These are phyloP conservation scores for Miscanthus lutarioriparius DNA, from an alignment of 176 grass and related monocot species.

Conservation along the genomic window DNA sequence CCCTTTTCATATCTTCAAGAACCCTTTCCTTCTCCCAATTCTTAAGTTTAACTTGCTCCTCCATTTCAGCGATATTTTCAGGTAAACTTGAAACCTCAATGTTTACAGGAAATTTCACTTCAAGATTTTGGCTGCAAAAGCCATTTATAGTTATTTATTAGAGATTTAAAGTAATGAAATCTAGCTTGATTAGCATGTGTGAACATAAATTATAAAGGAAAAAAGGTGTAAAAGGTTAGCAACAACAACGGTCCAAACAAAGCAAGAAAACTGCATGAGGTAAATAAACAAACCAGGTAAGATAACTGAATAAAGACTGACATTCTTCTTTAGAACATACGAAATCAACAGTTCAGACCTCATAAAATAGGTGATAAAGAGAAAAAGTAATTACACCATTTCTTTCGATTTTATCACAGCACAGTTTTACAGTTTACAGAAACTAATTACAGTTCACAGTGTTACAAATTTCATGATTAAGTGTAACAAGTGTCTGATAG, in stretches of 20 bases:
- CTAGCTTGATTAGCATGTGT: not conserved
- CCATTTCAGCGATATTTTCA: constrained; percentile 54
- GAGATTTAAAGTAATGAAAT: not conserved
- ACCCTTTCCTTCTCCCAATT: constrained; percentile 79
- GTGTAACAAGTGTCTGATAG: not conserved
- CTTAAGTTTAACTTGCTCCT: constrained; percentile 65
- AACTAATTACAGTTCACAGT: not conserved
- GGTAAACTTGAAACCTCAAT: constrained; percentile 47
- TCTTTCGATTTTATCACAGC: not conserved
- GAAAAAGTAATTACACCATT: not conserved
- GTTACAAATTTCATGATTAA: not conserved
- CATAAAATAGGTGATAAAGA: constrained; percentile 11
- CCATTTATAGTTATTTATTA: constrained; percentile 6
- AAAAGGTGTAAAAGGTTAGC: not conserved
- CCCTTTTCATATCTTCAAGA: constrained; percentile 72
- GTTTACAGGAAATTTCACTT: constrained; percentile 67
- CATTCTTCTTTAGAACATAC: not conserved
- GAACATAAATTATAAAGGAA: not conserved
- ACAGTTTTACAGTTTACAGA: not conserved
- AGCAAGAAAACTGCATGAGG: not conserved
- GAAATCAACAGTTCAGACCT: constrained; percentile 5
- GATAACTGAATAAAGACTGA: not conserved
- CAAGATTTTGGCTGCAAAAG: constrained; percentile 53
- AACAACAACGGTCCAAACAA: constrained; percentile 3
- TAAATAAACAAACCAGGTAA: constrained; percentile 18